Evolutionary conservation across 108 stramenopile genomes (phyloP), one percentile per base, ranked within the genome.

Genomic region (Epipyxis sp.): DNA sequence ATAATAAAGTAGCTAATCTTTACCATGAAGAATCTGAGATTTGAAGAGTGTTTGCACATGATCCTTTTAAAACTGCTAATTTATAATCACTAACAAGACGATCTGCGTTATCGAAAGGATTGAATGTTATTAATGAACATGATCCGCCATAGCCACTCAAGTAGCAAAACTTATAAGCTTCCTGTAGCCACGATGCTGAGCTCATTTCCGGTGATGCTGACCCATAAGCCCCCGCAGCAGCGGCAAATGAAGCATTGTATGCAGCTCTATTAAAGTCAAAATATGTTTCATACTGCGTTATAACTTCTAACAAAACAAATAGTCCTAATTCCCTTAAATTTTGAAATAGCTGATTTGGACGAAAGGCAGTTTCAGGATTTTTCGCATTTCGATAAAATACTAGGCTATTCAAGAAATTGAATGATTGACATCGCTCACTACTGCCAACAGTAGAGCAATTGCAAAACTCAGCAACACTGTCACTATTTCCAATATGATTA

Each of bases 71-170:
- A 16, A 74, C 3, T 6, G 37, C 3, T 16, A 43, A 74, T 34
- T 74, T 54, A 32, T 74, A 74, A 3, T 3, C 20, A 39, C 46
- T 54, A 30, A 74, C 71, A 37, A 54, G 25, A 42, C 25, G 71
- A 25, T 6, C 6, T 13, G 27, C 43, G 6, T 16, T 32, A 42
- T 74, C 32, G 13, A 34, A 35, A 10, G 71, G 43, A 37, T 74
- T 74, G 71, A 74, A 74, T 6, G 25, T 74, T 3, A 57, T 3
- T 27, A 74, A 54, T 3, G 44, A 54, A 41, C 65, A 68, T n/a
- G n/a, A n/a, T 50, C 46, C 46, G 25, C 25, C 6, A 27, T 13
- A 6, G 3, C 71, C 71, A 29, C 30, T 32, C 3, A 74, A 13
- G 6, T 10, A 10, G 6, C 13, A 6, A 74, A 74, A 74, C 25